Conservation (phyloP, 2,329 filamentous ascomycete genomes). For the Colletotrichum sp. region DNA sequence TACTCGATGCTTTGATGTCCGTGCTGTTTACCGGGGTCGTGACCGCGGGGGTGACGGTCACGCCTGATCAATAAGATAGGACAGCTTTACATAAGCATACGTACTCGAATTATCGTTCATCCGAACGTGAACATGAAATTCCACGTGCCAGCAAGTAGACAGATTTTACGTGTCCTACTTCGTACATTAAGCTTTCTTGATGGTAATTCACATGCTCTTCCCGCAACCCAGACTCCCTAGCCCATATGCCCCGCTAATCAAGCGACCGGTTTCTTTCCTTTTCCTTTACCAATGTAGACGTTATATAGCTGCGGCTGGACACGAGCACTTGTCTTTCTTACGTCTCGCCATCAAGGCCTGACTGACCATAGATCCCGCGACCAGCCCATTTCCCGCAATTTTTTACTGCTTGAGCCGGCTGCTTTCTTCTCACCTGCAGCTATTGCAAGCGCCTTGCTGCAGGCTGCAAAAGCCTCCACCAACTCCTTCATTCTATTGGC, state of each 20-base stretch:
- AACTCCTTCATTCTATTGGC: conserved; percentile 76
- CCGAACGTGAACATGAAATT: neutral
- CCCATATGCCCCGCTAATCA: neutral
- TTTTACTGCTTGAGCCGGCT: conserved; percentile 58
- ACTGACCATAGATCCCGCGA: conserved; percentile 67
- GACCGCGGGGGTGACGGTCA: neutral
- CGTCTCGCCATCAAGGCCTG: conserved; percentile 38
- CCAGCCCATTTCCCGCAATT: conserved; percentile 67
- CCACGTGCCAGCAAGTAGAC: neutral
- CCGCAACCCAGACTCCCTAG: neutral
- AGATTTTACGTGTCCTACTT: neutral
- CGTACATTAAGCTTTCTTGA: neutral
- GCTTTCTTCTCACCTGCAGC: conserved; percentile 60
- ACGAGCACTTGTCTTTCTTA: neutral
- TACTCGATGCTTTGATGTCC: neutral
- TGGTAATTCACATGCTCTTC: neutral
- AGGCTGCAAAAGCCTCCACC: conserved; percentile 76
- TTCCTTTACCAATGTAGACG: neutral
- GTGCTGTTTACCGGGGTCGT: neutral
- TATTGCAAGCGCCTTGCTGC: conserved; percentile 73
- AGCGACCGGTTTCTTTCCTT: neutral
- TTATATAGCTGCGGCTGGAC: neutral
- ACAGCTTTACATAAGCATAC: neutral
- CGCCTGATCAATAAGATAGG: neutral
- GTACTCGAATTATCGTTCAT: neutral